Evolutionary conservation across 202 grass and related monocot species (phyloP).

Genomic region (Saccharum hybrid): DNA sequence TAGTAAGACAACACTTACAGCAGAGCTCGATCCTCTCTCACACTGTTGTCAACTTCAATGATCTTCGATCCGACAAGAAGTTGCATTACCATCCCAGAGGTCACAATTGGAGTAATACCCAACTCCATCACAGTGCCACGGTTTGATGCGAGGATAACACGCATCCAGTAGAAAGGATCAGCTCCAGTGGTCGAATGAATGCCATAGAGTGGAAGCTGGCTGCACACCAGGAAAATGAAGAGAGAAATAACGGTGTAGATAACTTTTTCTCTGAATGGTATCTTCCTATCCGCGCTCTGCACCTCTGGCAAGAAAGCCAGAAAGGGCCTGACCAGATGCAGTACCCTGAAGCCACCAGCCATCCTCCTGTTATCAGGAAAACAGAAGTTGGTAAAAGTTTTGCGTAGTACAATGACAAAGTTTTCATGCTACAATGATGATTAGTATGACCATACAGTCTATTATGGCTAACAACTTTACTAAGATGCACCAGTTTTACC

Average conservation of each 20-base stretch:
- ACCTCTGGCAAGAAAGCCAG: slow-evolving; percentile 87
- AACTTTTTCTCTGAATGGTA: slow-evolving; percentile 84
- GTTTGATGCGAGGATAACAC: slow-evolving; percentile 87
- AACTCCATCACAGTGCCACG: slow-evolving; percentile 91
- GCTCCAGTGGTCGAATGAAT: slow-evolving; percentile 90
- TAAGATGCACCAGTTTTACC: background rate
- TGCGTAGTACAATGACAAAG: background rate
- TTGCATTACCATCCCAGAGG: slow-evolving; percentile 92
- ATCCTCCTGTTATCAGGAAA: slow-evolving; percentile 50
- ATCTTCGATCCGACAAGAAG: slow-evolving; percentile 87
- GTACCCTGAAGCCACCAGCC: slow-evolving; percentile 81
- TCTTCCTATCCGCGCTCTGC: slow-evolving; percentile 82
- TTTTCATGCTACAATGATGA: background rate
- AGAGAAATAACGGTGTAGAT: slow-evolving; percentile 87
- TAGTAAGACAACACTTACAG: slow-evolving; percentile 54
- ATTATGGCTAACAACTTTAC: background rate
- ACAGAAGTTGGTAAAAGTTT: slow-evolving; percentile 9
- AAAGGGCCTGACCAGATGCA: slow-evolving; percentile 86
- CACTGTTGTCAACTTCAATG: slow-evolving; percentile 91
- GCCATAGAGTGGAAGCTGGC: slow-evolving; percentile 83
- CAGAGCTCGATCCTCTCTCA: slow-evolving; percentile 85
- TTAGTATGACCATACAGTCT: background rate
- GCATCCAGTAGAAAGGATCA: slow-evolving; percentile 93
- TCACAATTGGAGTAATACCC: slow-evolving; percentile 89
- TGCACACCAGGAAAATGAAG: slow-evolving; percentile 88